Evolutionary conservation across 169 alveolate species (phyloP).

Genomic region (Plasmodium berghei): DNA sequence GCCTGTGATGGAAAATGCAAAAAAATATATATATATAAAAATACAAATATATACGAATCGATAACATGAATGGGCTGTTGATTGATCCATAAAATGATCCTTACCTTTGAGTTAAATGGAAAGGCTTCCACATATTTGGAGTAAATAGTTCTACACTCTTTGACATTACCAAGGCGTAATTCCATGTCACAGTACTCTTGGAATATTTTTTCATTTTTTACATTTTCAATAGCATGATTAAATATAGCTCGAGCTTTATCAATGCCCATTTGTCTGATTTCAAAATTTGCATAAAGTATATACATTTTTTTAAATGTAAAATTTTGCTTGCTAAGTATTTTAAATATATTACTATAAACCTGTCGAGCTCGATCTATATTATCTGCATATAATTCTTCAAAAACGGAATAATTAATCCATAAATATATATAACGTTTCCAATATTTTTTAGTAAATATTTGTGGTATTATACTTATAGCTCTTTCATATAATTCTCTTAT

Average conservation of each 20-base stretch:
- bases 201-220: conserved; percentile 93
- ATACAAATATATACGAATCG: neutral
- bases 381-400: conserved; percentile 92
- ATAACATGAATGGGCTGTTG: neutral
- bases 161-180: conserved; percentile 94
- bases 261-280: conserved; percentile 87
- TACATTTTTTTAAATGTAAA: conserved; percentile 94
- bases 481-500: conserved; percentile 94
- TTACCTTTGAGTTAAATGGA: conserved; percentile 90
- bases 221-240: conserved; percentile 95
- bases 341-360: conserved; percentile 91
- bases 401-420: conserved; percentile 96
- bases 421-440: conserved; percentile 95
- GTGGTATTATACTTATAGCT: conserved; percentile 96
- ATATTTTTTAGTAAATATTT: conserved; percentile 89
- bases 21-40: neutral
- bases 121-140: conserved; percentile 93
- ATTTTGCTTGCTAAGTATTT: conserved; percentile 91
- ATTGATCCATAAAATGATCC: conserved; percentile 3
- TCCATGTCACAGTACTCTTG: conserved; percentile 95
- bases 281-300: conserved; percentile 92
- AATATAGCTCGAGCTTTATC: conserved; percentile 92
- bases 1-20: conserved; percentile 77
- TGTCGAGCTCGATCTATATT: conserved; percentile 89
- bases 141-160: conserved; percentile 94